These are phyloP conservation scores for Deinandra increscens DNA, from an alignment of 129 eudicot species.

Conservation along the genomic window DNA sequence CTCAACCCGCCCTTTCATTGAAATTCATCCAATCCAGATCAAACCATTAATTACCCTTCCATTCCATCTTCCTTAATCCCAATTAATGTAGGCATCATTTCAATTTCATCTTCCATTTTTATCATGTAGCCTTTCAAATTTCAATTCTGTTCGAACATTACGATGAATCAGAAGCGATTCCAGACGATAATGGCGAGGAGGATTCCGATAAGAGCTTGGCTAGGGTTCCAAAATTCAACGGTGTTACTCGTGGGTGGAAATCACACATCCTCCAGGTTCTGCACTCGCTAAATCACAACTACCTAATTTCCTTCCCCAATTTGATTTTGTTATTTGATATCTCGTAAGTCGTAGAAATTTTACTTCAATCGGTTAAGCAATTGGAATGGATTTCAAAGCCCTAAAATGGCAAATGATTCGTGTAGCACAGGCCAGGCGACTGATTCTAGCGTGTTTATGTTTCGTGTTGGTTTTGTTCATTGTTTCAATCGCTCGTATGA, in stretches of 20 bases:
- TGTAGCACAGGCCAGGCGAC: constrained; percentile 58
- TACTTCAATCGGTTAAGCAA: too few relatives aligned
- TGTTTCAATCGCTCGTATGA: constrained; percentile 45
- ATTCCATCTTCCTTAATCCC: background rate
- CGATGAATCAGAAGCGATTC: constrained; percentile 39
- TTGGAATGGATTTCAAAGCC: constrained; percentile 50
- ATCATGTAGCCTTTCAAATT: constrained; percentile 21
- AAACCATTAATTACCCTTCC: constrained; percentile 10
- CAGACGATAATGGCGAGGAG: constrained; percentile 42
- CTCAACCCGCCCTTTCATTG: background rate
- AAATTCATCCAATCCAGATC: background rate
- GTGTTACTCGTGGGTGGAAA: constrained; percentile 99
- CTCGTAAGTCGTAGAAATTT: background rate
- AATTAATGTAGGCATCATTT: background rate
- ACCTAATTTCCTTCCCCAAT: background rate
- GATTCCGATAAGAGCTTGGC: constrained; percentile 66
- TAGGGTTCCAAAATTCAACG: constrained; percentile 67
- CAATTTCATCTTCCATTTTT: background rate
- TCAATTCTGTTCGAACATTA: constrained; percentile 10
- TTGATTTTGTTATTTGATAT: constrained; percentile 15
- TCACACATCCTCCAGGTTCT: constrained; percentile 99
- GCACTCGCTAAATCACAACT: constrained; percentile 71
- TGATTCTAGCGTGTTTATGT: constrained; percentile 47
- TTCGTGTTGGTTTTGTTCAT: constrained; percentile 45
- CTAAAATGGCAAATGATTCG: constrained; percentile 66